Conservation (phyloP, 2,329 filamentous ascomycete species). For the Xylariaceae sp. region DNA sequence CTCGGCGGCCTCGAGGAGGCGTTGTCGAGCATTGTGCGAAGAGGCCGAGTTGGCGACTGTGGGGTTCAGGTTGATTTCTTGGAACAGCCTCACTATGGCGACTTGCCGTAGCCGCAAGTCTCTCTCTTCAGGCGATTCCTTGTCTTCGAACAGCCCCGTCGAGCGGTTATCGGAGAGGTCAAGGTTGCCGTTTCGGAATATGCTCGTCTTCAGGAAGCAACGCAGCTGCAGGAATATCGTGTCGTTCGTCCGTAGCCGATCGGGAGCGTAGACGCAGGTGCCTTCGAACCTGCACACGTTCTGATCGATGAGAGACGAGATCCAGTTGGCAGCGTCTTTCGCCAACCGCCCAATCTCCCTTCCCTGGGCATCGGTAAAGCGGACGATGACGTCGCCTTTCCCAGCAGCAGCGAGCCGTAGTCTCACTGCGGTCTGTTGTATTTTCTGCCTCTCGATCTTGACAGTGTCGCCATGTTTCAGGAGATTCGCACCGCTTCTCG, state of each 20-base stretch:
- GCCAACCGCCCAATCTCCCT: conserved; percentile 82
- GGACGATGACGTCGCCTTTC: conserved; percentile 79
- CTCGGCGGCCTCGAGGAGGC: conserved; percentile 80
- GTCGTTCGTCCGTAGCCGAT: conserved; percentile 80
- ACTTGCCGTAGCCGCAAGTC: conserved; percentile 79
- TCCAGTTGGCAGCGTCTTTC: conserved; percentile 84
- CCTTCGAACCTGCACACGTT: conserved; percentile 83
- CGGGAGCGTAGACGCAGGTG: conserved; percentile 81
- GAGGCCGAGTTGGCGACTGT: conserved; percentile 67
- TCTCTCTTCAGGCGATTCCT: conserved; percentile 81
- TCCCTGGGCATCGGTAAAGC: conserved; percentile 75
- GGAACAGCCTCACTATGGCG: conserved; percentile 79
- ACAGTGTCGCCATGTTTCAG: conserved; percentile 79
- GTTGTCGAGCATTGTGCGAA: conserved; percentile 74
- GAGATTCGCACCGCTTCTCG: conserved; percentile 69
- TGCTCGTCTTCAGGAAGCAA: conserved; percentile 67
- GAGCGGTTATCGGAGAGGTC: conserved; percentile 63
- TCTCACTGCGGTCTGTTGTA: conserved; percentile 50
- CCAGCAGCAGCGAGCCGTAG: conserved; percentile 50
- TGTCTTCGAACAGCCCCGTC: conserved; percentile 72
- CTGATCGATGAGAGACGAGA: conserved; percentile 87
- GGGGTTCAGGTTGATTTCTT: conserved; percentile 80
- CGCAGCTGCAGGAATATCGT: conserved; percentile 86
- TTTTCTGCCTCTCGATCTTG: conserved; percentile 78
- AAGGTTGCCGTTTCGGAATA: conserved; percentile 64